Evolutionary conservation across 768 basidiomycete genomes (phyloP), one percentile per base, ranked within the genome.

Genomic region (Mycena metata): DNA sequence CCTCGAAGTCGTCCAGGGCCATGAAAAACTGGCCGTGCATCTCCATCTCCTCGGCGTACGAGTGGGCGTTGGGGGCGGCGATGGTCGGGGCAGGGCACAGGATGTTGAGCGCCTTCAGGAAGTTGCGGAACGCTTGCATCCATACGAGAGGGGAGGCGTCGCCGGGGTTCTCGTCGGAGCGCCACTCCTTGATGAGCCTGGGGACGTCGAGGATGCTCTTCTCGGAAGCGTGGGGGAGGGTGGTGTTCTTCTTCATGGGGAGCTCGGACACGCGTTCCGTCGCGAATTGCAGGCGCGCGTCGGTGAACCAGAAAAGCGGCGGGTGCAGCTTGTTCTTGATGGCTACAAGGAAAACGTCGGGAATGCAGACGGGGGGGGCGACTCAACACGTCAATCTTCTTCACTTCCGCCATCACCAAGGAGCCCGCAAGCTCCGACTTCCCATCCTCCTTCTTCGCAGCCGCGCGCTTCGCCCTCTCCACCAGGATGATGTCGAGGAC

Each of bases 291-390:
- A 42, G 35, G 13, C 49, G 60, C 9, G 16, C n/a, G 36, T 61
- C 60, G 3, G 60, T 61, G 49, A 61, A 61, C 60, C 60, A 61
- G 15, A 61, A 51, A 21, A 61, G 21, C n/a, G 60, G 36, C 11
- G 49, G 49, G 49, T 49, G 46, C 9, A 41, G 49, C 12, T 39
- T 21, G 46, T 36, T 15, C 10, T 23, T 41, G 0, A 60, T 39
- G 2, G 56, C 39, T 1, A 42, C 41, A 24, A 43, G 56, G 23
- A 58, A 26, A 19, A 58, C 7, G 41, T 43, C 41, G 1, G 35
- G 56, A 17, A 19, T 30, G 42, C 24, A 43, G 9, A 58, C 56
- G 41, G 56, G n/a, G 41, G n/a, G 26, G 56, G 57, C 30, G 30
- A 30, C 30, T 33, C 5, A 33, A 43, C 2, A 43, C 30, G 43